These are phyloP conservation scores for Stentor roeselii DNA, from an alignment of 73 alveolate species.

Conservation along the genomic window DNA sequence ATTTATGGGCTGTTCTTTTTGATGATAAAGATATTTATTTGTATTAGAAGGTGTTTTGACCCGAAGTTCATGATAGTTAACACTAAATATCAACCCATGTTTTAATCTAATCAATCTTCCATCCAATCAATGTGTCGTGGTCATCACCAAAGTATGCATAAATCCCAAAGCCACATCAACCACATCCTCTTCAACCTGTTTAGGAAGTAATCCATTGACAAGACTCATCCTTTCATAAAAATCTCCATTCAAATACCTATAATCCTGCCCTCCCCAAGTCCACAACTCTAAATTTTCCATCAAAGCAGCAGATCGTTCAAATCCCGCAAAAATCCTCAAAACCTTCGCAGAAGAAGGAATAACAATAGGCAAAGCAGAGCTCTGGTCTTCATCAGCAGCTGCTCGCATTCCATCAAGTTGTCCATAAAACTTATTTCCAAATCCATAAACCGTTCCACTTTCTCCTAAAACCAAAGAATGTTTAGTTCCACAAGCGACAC, in stretches of 20 bases:
- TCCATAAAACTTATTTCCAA: slow-evolving; percentile 67
- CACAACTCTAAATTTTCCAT: slow-evolving; percentile 26
- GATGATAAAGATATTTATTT: no score
- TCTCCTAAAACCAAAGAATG: slow-evolving; percentile 83
- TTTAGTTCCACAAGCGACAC: slow-evolving; percentile 88
- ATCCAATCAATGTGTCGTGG: background rate
- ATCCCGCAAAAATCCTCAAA: slow-evolving; percentile 7
- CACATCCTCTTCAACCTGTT: background rate
- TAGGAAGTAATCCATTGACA: background rate
- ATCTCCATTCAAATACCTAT: slow-evolving; percentile 20
- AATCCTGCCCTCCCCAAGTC: slow-evolving; percentile 28
- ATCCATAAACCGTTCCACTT: slow-evolving; percentile 70
- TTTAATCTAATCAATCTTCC: no score
- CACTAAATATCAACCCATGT: no score
- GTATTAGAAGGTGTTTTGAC: no score
- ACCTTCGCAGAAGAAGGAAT: slow-evolving; percentile 2
- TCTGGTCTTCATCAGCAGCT: slow-evolving; percentile 3
- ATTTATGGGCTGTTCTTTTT: no score
- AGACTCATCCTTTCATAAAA: slow-evolving; percentile 16
- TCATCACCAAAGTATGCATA: slow-evolving; percentile 30
- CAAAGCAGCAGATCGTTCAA: background rate
- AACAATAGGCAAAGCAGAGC: slow-evolving; percentile 7
- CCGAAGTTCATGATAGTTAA: no score
- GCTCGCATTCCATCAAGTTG: slow-evolving; percentile 19
- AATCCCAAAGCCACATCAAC: slow-evolving; percentile 24